These are phyloP conservation scores for Botrytis cinerea DNA, from an alignment of 2,329 filamentous ascomycete genomes.

Conservation along the genomic window DNA sequence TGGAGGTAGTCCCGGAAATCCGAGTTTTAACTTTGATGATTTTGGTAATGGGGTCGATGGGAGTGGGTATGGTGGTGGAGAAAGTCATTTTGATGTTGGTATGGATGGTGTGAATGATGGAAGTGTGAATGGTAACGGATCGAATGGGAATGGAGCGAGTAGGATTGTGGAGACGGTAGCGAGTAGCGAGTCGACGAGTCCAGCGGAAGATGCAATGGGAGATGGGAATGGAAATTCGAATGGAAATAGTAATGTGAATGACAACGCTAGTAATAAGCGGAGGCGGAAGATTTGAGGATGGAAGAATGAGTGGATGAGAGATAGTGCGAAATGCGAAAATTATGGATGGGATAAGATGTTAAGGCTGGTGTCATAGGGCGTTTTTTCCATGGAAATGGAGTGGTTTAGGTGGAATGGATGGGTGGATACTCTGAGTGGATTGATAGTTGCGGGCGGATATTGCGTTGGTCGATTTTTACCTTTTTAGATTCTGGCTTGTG, in stretches of 20 bases:
- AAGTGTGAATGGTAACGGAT: background rate
- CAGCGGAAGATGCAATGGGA: constrained; percentile 22
- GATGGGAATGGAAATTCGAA: constrained; percentile 26
- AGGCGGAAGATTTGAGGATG: constrained; percentile 32
- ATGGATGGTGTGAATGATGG: constrained; percentile 37
- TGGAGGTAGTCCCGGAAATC: constrained; percentile 34
- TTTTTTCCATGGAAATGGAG: constrained; percentile 4
- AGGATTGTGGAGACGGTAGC: constrained; percentile 31
- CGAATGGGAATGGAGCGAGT: background rate
- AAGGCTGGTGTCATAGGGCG: background rate
- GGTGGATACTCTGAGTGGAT: background rate
- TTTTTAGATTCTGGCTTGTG: background rate
- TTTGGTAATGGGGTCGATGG: constrained; percentile 26
- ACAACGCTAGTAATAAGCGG: constrained; percentile 31
- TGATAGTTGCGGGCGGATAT: background rate
- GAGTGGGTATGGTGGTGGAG: constrained; percentile 23
- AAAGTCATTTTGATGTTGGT: constrained; percentile 38
- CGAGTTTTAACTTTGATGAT: constrained; percentile 30
- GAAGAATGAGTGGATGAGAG: background rate
- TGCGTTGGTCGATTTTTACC: background rate
- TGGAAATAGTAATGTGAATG: background rate
- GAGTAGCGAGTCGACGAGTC: constrained; percentile 33
- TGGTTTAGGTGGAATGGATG: constrained; percentile 6
- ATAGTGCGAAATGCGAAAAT: background rate
- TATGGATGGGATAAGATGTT: background rate